Conservation (phyloP, 2,329 filamentous ascomycete genomes). For the Colletotrichum karsti region DNA sequence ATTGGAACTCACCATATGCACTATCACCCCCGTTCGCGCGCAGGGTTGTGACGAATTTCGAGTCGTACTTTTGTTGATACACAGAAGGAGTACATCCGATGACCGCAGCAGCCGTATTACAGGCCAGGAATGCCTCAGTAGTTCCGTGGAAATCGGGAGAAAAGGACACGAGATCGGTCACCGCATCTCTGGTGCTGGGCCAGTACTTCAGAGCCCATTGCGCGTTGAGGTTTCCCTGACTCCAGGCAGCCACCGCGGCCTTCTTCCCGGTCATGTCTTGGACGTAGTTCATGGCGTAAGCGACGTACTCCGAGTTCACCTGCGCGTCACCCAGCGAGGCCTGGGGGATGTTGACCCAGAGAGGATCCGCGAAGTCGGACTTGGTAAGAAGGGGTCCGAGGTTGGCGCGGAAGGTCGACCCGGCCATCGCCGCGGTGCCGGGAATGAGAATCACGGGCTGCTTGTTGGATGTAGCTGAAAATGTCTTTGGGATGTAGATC, state of each 20-base stretch:
- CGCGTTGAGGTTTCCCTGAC: conserved; percentile 60
- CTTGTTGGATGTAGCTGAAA: conserved; percentile 50
- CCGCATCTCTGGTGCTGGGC: conserved; percentile 53
- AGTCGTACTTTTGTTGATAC: conserved; percentile 55
- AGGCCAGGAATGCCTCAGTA: conserved; percentile 5
- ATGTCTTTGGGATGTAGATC: conserved; percentile 59
- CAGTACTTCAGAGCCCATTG: conserved; percentile 69
- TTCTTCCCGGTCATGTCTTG: conserved; percentile 46
- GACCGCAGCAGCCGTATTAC: neutral
- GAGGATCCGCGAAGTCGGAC: conserved; percentile 52
- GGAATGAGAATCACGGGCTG: conserved; percentile 61
- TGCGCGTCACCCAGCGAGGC: conserved; percentile 57
- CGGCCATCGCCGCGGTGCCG: conserved; percentile 49
- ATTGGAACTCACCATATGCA: conserved; percentile 48
- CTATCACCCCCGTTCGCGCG: conserved; percentile 55
- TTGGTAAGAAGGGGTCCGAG: conserved; percentile 56
- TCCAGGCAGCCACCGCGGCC: conserved; percentile 59
- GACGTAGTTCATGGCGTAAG: conserved; percentile 67
- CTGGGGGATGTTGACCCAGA: conserved; percentile 65
- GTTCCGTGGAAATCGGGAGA: conserved; percentile 56
- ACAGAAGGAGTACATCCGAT: conserved; percentile 42
- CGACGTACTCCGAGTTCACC: conserved; percentile 61
- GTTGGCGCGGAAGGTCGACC: conserved; percentile 53
- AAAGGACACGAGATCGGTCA: conserved; percentile 60
- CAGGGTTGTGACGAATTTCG: conserved; percentile 50